Base-by-base conservation (phyloP, 1,139 yeast genomes). In the Suhomyces atakaporum region DNA sequence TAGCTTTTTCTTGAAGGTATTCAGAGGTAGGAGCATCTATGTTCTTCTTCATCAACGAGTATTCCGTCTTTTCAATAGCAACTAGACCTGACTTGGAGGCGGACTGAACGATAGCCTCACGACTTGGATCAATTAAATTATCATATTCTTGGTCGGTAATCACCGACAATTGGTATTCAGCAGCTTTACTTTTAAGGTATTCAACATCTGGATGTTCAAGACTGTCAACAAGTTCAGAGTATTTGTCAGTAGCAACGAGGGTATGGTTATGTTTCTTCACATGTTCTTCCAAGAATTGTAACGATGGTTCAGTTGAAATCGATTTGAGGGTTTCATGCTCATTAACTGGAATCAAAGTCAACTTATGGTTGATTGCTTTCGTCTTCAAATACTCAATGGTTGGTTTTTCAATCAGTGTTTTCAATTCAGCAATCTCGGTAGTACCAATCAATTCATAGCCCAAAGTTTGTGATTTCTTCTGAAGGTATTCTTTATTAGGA, bases 11-110 rank as follows among this genome's bases (percentile, higher is more conserved):
- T 10, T 42, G 33, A 36, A 67, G 47, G 42, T 56, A 56, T 2
- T 56, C 60, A 11, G 52, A 18, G 3, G 52, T 27, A 5, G 74
- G 73, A 2, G 45, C 21, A 1, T 54, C 56, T 16, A 58, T 18
- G 4, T 36, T 33, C 6, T 45, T 31, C 16, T 40, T 42, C 40
- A 55, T 42, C 16, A 35, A 30, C n/a, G 41, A 41, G 29, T 44
- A 40, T 32, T 52, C 60, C 28, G 35, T 35, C 26, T 42, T 43
- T 3, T 44, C 42, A 21, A 47, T 25, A 10, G 43, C 36, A n/a
- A 45, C 28, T 19, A 49, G 43, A 4, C 56, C 57, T 3, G 39
- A 39, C 16, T 45, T 50, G 2, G 49, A 30, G 7, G 58, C 60
- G 7, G 40, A 37, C 2, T 32, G 35, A 4, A 25, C 29, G 3